Conservation (phyloP, 2,329 filamentous ascomycete species). For the Aureobasidium sp. region DNA sequence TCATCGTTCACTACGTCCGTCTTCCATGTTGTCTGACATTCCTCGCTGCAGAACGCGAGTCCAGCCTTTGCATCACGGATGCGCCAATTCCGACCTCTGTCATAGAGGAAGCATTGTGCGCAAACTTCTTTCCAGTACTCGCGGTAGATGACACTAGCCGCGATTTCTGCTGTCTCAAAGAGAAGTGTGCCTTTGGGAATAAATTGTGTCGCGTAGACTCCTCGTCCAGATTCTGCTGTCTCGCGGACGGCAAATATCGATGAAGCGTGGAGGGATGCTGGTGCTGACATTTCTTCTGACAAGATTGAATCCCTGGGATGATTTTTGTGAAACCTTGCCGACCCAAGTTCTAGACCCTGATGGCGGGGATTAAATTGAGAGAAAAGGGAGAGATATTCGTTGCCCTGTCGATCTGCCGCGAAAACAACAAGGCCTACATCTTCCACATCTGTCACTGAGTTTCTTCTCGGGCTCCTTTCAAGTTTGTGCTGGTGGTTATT, state of each 20-base stretch:
- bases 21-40: constrained; percentile 32
- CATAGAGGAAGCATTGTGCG: constrained; percentile 39
- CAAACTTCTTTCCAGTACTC: constrained; percentile 43
- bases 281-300: constrained; percentile 1
- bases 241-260: constrained; percentile 30
- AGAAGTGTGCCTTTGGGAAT: constrained; percentile 31
- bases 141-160: constrained; percentile 35
- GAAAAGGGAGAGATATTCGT: not conserved
- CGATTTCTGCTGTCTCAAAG: constrained; percentile 30
- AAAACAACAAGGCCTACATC: not conserved
- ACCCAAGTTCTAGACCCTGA: not conserved
- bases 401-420: not conserved
- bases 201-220: constrained; percentile 33
- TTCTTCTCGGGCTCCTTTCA: not conserved
- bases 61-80: constrained; percentile 32
- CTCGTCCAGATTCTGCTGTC: constrained; percentile 37
- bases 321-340: not conserved
- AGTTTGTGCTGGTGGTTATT: not conserved
- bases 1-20: constrained; percentile 17
- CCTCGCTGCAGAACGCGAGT: constrained; percentile 35
- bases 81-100: constrained; percentile 34
- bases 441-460: not conserved
- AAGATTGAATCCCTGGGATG: not conserved
- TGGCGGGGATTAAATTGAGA: not conserved
- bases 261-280: constrained; percentile 16